Percentiles rank a stretch among this genome's conserved stretches.
These are phyloP conservation scores for Dioscorea cayenensis DNA, from an alignment of 116 monocot species.

Conservation along the genomic window DNA sequence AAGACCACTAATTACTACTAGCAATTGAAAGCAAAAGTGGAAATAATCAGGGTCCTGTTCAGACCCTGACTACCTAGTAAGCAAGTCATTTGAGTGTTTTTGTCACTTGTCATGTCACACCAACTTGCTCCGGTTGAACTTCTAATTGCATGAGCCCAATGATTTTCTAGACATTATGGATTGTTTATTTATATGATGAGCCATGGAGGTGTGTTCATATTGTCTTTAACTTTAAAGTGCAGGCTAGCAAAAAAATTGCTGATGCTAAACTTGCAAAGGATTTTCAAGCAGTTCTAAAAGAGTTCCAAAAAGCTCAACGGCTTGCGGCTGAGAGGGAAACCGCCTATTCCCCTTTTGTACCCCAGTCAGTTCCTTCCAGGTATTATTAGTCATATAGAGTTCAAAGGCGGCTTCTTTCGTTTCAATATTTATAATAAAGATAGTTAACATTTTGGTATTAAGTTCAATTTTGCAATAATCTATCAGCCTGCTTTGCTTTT, in stretches of 20 bases:
- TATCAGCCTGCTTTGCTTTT: not conserved
- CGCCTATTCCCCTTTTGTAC: slow-evolving; percentile 10
- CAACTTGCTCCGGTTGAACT: too few relatives aligned
- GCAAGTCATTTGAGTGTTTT: too few relatives aligned
- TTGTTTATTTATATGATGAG: too few relatives aligned
- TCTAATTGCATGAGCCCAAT: too few relatives aligned
- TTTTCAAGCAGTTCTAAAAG: slow-evolving; percentile 21
- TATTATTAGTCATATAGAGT: not conserved
- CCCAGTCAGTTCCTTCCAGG: not conserved
- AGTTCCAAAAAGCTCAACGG: slow-evolving; percentile 20
- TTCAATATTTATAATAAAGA: not conserved
- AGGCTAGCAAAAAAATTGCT: slow-evolving; percentile 21
- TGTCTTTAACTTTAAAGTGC: not conserved
- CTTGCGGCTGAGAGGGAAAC: slow-evolving; percentile 25
- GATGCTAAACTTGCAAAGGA: slow-evolving; percentile 28
- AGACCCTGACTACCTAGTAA: too few relatives aligned
- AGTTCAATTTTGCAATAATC: not conserved
- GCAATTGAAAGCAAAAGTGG: too few relatives aligned
- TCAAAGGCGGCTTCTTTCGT: not conserved
- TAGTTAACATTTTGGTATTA: not conserved
- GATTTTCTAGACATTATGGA: too few relatives aligned
- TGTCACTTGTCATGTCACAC: too few relatives aligned
- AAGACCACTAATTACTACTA: too few relatives aligned
- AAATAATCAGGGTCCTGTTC: too few relatives aligned
- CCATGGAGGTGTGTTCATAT: not conserved